Evolutionary conservation across 345 rosid species (phyloP).

Genomic region (Geranium rotundifolium): DNA sequence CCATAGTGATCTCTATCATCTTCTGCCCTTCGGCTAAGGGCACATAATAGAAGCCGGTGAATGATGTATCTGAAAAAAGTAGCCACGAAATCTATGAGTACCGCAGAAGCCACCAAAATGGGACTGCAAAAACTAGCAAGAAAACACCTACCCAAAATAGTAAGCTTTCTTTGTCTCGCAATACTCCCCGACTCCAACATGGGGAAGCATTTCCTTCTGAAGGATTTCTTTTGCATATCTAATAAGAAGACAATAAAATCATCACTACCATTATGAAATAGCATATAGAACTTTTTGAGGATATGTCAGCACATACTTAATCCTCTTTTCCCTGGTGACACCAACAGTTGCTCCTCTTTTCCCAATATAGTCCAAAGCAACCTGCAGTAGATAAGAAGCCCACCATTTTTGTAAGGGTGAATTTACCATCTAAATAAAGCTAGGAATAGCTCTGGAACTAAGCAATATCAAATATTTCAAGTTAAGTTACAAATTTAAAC

Average conservation of each 20-base stretch:
- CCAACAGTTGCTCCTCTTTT: constrained; percentile 97
- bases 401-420: neutral
- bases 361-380: constrained; percentile 93
- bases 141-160: constrained; percentile 66
- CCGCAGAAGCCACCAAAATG: constrained; percentile 6
- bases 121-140: neutral
- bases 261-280: constrained; percentile 13
- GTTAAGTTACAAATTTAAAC: neutral
- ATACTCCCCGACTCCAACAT: constrained; percentile 81
- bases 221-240: constrained; percentile 98
- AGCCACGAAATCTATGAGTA: constrained; percentile 1
- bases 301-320: constrained; percentile 51
- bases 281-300: constrained; percentile 2
- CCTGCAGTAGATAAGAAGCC: constrained; percentile 32
- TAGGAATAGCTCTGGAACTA: neutral
- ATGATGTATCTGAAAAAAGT: constrained; percentile 55
- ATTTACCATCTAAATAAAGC: too few relatives aligned
- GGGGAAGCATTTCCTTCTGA: constrained; percentile 99
- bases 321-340: constrained; percentile 87
- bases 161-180: constrained; percentile 98
- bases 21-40: constrained; percentile 87
- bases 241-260: constrained; percentile 18
- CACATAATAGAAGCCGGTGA: constrained; percentile 88
- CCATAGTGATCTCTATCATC: constrained; percentile 99
- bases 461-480: neutral